phyloP scores from a whole-genome alignment of 352 stramenopile genomes.

The Phytophthora tubulina region DNA sequence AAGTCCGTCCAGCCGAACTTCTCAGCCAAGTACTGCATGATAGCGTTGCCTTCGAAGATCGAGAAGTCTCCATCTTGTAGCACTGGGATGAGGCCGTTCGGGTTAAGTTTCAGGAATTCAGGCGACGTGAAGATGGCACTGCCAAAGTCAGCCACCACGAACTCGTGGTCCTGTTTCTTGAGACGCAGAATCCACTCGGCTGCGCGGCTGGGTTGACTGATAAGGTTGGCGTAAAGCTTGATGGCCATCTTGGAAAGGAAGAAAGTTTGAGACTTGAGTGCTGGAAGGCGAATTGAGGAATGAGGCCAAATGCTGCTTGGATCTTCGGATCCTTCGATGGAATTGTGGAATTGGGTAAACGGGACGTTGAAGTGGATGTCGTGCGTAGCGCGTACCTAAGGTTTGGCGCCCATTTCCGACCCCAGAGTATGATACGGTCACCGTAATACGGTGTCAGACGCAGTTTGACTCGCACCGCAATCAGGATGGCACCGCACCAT shows the following conservation, averaged over 20 bases:
- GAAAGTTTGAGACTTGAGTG: constrained; percentile 9
- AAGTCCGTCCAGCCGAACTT: constrained; percentile 62
- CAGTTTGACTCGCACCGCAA: background rate
- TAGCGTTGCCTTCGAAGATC: constrained; percentile 60
- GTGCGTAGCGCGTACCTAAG: background rate
- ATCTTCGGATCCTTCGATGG: constrained; percentile 9
- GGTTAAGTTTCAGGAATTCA: constrained; percentile 51
- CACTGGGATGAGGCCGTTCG: constrained; percentile 50
- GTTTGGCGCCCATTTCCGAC: constrained; percentile 16
- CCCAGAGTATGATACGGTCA: background rate
- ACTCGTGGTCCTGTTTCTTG: constrained; percentile 53
- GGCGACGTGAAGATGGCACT: constrained; percentile 44
- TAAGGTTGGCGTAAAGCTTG: constrained; percentile 57
- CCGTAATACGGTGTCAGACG: background rate
- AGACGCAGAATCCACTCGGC: constrained; percentile 50
- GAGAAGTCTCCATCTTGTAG: constrained; percentile 55
- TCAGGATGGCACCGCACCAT: background rate
- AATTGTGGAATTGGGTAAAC: background rate
- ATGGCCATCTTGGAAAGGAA: constrained; percentile 34
- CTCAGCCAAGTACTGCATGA: constrained; percentile 64
- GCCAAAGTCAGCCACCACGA: constrained; percentile 45
- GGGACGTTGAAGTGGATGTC: constrained; percentile 11
- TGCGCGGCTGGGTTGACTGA: constrained; percentile 50
- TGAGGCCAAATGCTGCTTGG: constrained; percentile 10
- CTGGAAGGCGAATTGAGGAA: constrained; percentile 24